Conservation (phyloP, 2,329 filamentous ascomycete species). For the Stachybotrys echinatus region DNA sequence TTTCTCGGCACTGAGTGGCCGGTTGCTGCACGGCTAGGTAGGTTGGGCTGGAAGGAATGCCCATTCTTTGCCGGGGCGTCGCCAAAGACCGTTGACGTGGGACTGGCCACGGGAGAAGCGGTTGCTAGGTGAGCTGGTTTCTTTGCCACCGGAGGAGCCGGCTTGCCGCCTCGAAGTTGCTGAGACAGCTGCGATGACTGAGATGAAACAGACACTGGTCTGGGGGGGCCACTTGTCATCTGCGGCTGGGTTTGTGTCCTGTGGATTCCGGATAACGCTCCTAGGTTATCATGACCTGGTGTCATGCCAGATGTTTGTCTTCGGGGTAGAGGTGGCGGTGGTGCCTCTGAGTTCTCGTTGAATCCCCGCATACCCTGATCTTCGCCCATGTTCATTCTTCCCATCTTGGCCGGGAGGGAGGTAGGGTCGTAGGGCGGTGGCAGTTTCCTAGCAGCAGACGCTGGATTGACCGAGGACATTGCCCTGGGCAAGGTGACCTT, state of each 20-base stretch:
- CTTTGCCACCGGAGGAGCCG: constrained; percentile 53
- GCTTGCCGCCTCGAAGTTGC: constrained; percentile 27
- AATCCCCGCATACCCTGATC: constrained; percentile 22
- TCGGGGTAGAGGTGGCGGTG: constrained; percentile 41
- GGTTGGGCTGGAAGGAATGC: constrained; percentile 12
- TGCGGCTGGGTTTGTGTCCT: constrained; percentile 20
- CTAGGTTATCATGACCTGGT: constrained; percentile 7
- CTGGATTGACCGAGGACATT: constrained; percentile 39
- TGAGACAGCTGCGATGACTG: constrained; percentile 24
- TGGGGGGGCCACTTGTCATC: constrained; percentile 16
- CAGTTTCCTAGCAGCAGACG: constrained; percentile 41
- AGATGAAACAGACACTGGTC: constrained; percentile 29
- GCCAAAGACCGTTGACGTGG: constrained; percentile 3
- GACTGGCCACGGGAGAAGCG: constrained; percentile 17
- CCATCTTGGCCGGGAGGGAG: constrained; percentile 39
- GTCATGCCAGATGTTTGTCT: constrained; percentile 27
- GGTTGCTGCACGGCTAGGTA: constrained; percentile 16
- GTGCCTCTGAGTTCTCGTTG: constrained; percentile 23
- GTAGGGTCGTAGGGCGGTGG: constrained; percentile 46
- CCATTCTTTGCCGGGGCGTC: background rate
- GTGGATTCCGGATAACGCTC: constrained; percentile 11
- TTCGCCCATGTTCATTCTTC: constrained; percentile 36
- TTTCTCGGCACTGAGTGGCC: constrained; percentile 1
- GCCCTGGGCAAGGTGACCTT: constrained; percentile 47
- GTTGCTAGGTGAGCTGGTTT: constrained; percentile 53